These are phyloP conservation scores for Agaricus blazei DNA, from an alignment of 768 basidiomycete genomes.

Conservation along the genomic window DNA sequence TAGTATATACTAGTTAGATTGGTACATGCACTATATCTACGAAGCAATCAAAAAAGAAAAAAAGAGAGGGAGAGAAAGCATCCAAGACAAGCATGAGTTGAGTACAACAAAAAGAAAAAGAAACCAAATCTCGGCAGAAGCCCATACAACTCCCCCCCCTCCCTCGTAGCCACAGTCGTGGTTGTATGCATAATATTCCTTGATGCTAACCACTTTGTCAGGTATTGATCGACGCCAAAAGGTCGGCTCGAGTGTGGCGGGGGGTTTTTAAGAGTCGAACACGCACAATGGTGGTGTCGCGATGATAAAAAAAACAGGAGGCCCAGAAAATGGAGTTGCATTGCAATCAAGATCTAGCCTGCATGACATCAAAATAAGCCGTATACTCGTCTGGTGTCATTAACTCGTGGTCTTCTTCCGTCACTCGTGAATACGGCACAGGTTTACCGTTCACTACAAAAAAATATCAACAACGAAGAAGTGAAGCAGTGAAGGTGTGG, in stretches of 20 bases:
- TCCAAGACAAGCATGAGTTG: not conserved
- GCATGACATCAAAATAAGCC: constrained; percentile 66
- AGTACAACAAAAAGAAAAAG: too few relatives aligned
- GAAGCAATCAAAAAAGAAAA: not conserved
- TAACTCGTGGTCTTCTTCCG: constrained; percentile 86
- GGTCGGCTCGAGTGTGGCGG: too few relatives aligned
- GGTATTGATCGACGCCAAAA: too few relatives aligned
- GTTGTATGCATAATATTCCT: too few relatives aligned
- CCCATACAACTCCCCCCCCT: too few relatives aligned
- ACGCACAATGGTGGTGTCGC: too few relatives aligned
- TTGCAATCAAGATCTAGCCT: constrained; percentile 4
- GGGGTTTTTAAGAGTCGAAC: too few relatives aligned
- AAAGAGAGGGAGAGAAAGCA: not conserved
- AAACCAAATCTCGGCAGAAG: too few relatives aligned
- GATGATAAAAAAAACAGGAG: not conserved
- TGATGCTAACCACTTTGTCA: too few relatives aligned
- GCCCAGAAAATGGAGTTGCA: not conserved
- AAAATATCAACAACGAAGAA: not conserved
- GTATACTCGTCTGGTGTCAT: constrained; percentile 95
- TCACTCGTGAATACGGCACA: constrained; percentile 74
- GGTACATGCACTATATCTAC: constrained; percentile 6
- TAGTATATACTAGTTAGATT: not conserved
- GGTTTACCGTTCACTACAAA: constrained; percentile 66
- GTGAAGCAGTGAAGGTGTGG: constrained; percentile 1
- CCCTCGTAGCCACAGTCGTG: too few relatives aligned